A percentile compares a stretch with the other conserved stretches of the same genome.
Evolutionary conservation across 306 rosid species (phyloP).

Genomic region (Canavalia ensiformis): DNA sequence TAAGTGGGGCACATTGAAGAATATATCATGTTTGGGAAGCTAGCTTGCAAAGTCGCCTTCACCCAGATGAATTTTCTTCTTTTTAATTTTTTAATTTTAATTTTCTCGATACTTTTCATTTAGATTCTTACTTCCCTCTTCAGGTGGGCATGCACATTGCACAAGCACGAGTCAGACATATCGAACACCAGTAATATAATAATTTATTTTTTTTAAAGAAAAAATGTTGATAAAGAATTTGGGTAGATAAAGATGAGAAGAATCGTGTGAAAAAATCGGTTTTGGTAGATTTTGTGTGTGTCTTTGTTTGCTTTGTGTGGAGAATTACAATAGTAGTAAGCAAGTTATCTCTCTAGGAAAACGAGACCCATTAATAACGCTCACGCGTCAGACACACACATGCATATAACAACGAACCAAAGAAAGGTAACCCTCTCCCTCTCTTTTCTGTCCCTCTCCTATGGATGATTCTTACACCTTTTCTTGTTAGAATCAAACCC

Average conservation of each 20-base stretch:
- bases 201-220: background rate
- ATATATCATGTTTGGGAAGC: slow-evolving; percentile 19
- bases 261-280: slow-evolving; percentile 37
- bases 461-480: slow-evolving; percentile 59
- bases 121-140: slow-evolving; percentile 33
- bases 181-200: background rate
- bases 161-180: slow-evolving; percentile 9
- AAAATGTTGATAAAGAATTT: background rate
- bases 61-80: slow-evolving; percentile 11
- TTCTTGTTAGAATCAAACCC: slow-evolving; percentile 55
- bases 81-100: background rate
- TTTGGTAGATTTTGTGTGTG: background rate
- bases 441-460: slow-evolving; percentile 48
- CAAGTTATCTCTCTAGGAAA: slow-evolving; percentile 36
- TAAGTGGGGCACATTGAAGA: slow-evolving; percentile 27
- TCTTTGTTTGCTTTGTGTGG: background rate
- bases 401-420: slow-evolving; percentile 49
- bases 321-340: background rate
- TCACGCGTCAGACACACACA: slow-evolving; percentile 68
- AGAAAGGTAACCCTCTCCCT: slow-evolving; percentile 31
- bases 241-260: slow-evolving; percentile 28
- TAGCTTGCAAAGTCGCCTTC: slow-evolving; percentile 5
- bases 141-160: slow-evolving; percentile 36
- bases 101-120: background rate
- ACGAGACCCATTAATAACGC: slow-evolving; percentile 60